Conservation (phyloP, 1,284 basidiomycete genomes). For the Hymenochaete sp. region DNA sequence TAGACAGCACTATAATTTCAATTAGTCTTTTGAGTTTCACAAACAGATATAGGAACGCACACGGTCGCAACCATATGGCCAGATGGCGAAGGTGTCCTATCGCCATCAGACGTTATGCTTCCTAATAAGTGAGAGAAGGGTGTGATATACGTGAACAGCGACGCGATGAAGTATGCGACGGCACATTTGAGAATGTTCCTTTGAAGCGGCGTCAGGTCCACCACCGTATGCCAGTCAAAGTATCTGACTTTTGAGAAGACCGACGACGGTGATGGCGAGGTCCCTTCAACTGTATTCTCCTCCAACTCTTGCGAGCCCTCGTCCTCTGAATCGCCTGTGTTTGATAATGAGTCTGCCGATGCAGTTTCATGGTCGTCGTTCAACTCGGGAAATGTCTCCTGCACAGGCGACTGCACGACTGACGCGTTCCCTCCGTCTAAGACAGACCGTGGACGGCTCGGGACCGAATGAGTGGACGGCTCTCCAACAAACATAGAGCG, state of each 20-base stretch:
- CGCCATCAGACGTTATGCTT: constrained; percentile 48
- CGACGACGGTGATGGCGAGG: no score
- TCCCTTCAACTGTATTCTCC: no score
- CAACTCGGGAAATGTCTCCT: constrained; percentile 8
- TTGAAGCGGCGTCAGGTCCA: constrained; percentile 42
- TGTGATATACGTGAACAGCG: constrained; percentile 87
- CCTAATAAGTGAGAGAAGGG: constrained; percentile 55
- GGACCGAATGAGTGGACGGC: background rate
- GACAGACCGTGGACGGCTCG: constrained; percentile 2
- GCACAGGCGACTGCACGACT: constrained; percentile 14
- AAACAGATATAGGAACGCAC: constrained; percentile 27
- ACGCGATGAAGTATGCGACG: constrained; percentile 83
- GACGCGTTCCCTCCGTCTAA: constrained; percentile 9
- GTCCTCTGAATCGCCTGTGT: constrained; percentile 3
- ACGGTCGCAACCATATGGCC: constrained; percentile 91
- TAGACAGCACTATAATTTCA: constrained; percentile 55
- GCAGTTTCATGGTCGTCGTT: no score
- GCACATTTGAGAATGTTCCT: constrained; percentile 85
- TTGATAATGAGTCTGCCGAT: constrained; percentile 20
- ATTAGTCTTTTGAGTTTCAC: constrained; percentile 5
- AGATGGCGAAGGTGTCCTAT: constrained; percentile 53
- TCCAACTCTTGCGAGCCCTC: background rate
- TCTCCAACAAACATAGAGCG: background rate
- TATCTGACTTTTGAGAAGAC: constrained; percentile 6
- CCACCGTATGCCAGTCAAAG: constrained; percentile 21